A percentile compares a stretch with the other conserved stretches of the same genome.
These are phyloP conservation scores for Solanum peruvianum DNA, from an alignment of 257 asterid genomes.

Conservation along the genomic window DNA sequence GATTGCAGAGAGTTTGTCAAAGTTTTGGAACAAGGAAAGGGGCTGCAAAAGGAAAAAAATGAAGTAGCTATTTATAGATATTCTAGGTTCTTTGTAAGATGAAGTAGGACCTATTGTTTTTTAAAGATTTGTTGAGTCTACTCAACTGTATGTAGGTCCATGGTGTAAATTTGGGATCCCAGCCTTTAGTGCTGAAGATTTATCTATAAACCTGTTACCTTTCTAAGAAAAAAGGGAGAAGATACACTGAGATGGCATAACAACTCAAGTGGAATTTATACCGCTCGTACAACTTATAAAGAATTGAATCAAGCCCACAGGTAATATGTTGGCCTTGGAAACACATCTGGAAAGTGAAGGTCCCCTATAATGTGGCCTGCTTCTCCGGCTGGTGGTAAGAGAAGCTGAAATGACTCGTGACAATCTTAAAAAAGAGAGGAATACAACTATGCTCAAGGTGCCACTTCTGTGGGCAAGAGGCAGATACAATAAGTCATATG, in stretches of 20 bases:
- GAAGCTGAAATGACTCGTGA: background rate
- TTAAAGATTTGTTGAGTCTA: background rate
- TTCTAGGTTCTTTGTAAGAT: background rate
- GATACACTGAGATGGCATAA: background rate
- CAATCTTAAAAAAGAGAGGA: background rate
- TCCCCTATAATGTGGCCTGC: background rate
- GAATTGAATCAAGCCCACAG: background rate
- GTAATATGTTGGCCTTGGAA: background rate
- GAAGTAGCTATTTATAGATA: background rate
- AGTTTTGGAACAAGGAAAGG: background rate
- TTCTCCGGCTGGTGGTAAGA: background rate
- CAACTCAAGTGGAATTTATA: background rate
- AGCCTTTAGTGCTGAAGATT: background rate
- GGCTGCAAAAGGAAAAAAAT: background rate
- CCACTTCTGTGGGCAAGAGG: background rate
- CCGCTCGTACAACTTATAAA: background rate
- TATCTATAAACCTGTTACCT: background rate
- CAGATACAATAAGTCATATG: background rate
- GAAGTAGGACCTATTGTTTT: background rate
- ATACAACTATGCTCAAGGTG: background rate
- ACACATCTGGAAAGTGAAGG: background rate
- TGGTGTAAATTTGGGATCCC: background rate
- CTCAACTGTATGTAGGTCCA: background rate
- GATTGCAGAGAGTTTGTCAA: background rate
- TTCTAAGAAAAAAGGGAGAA: background rate